These are phyloP conservation scores for Exophiala aquamarina DNA, from an alignment of 2,329 filamentous ascomycete genomes.

Conservation along the genomic window DNA sequence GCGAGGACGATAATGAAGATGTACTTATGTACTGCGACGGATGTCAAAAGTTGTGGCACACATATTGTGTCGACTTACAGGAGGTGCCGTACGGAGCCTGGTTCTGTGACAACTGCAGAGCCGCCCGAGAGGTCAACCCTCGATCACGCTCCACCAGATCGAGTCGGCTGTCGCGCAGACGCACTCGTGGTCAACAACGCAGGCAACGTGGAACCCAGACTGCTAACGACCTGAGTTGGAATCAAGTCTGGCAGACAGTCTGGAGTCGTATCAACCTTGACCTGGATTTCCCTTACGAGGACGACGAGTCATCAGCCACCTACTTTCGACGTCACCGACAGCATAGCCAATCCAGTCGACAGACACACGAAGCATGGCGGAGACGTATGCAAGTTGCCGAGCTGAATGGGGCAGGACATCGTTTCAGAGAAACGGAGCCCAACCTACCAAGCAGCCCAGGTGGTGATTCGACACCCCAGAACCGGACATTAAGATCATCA, in stretches of 20 bases:
- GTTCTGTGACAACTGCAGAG: constrained; percentile 83
- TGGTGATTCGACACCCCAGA: constrained; percentile 35
- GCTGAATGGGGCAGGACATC: constrained; percentile 68
- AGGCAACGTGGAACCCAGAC: constrained; percentile 41
- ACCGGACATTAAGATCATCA: constrained; percentile 39
- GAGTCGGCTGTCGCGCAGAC: constrained; percentile 46
- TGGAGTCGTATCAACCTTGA: constrained; percentile 78
- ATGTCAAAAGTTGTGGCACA: constrained; percentile 87
- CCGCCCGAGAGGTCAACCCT: constrained; percentile 44
- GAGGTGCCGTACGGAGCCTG: constrained; percentile 74
- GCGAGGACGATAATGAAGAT: constrained; percentile 76
- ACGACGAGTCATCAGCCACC: constrained; percentile 61
- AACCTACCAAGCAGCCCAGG: constrained; percentile 41
- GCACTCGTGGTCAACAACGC: constrained; percentile 48
- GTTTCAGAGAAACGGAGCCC: constrained; percentile 69
- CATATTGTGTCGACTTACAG: constrained; percentile 84
- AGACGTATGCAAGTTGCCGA: constrained; percentile 79
- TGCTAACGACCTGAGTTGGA: constrained; percentile 59
- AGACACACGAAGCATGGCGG: constrained; percentile 72
- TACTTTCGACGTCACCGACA: constrained; percentile 56
- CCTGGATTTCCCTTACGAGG: constrained; percentile 80
- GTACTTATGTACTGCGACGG: constrained; percentile 85
- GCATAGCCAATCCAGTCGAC: constrained; percentile 50
- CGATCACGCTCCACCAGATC: constrained; percentile 34
- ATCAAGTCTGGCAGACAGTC: constrained; percentile 84